Evolutionary conservation across 1,284 basidiomycete species (phyloP).

Genomic region (Serendipita sp.): DNA sequence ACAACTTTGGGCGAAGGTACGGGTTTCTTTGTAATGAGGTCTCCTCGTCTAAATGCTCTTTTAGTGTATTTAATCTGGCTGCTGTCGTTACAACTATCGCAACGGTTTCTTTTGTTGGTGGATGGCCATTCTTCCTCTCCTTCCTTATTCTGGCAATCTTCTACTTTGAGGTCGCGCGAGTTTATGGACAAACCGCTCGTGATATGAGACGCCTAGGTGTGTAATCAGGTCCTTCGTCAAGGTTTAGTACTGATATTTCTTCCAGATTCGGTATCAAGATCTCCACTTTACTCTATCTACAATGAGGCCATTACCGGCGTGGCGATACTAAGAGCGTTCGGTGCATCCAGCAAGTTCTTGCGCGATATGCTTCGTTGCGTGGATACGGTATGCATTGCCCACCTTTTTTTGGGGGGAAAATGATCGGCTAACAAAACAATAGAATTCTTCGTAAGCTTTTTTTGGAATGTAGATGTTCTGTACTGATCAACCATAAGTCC

Average conservation of each 20-base stretch:
- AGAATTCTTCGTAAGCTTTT: conserved; percentile 7
- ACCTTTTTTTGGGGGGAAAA: conserved; percentile 10
- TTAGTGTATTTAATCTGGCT: conserved; percentile 21
- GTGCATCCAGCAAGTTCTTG: conserved; percentile 74
- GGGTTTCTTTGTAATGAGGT: conserved; percentile 21
- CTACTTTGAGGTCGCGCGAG: conserved; percentile 46
- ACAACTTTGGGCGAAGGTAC: conserved; percentile 69
- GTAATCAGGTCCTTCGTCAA: conserved; percentile 13
- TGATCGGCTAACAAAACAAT: background rate
- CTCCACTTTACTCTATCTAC: conserved; percentile 84
- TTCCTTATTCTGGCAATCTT: conserved; percentile 44
- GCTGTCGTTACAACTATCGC: conserved; percentile 51
- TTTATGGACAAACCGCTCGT: conserved; percentile 76
- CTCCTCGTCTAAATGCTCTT: background rate
- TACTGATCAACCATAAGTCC: conserved; percentile 29
- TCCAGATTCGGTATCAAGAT: conserved; percentile 74
- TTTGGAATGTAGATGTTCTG: background rate
- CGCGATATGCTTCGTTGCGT: conserved; percentile 73
- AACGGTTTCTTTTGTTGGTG: conserved; percentile 73
- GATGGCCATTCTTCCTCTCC: conserved; percentile 54
- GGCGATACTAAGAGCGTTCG: conserved; percentile 76
- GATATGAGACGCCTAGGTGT: conserved; percentile 76
- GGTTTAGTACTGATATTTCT: conserved; percentile 4
- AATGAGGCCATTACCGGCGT: conserved; percentile 85
- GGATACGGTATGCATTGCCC: conserved; percentile 47